A percentile compares a stretch with the other conserved stretches of the same genome.
Conservation (phyloP, 1,284 basidiomycete species). For the Puccinia horiana region DNA sequence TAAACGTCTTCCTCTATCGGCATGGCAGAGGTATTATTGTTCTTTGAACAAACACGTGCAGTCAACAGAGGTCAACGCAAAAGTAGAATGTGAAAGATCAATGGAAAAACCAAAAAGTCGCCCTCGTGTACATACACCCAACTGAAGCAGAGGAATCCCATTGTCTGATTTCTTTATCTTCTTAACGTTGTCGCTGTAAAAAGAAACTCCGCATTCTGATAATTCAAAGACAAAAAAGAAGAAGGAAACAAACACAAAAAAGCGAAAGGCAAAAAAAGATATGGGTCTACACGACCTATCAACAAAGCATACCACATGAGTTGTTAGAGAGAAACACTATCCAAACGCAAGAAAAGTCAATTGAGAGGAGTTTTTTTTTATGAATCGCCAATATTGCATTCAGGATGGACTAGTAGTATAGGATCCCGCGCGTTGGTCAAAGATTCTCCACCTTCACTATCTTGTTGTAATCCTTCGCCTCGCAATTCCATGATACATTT, state of each 20-base stretch:
- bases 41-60: no score
- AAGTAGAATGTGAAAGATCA: no score
- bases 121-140: no score
- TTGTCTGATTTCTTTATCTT: no score
- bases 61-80: no score
- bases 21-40: no score
- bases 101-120: no score
- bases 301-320: neutral
- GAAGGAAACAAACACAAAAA: neutral
- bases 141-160: no score
- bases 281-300: neutral
- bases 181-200: no score
- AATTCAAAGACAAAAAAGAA: neutral
- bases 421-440: constrained; percentile 6
- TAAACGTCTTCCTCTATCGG: no score
- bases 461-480: constrained; percentile 64
- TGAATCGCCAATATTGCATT: constrained; percentile 41
- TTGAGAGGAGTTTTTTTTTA: neutral
- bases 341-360: neutral
- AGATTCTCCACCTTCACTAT: constrained; percentile 28
- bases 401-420: constrained; percentile 40
- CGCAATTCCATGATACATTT: constrained; percentile 78
- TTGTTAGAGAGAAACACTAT: neutral
- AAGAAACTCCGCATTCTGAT: neutral
- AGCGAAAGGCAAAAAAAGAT: neutral